Conservation (phyloP, 768 basidiomycete genomes). For the Naganishia vaughanmartiniae region DNA sequence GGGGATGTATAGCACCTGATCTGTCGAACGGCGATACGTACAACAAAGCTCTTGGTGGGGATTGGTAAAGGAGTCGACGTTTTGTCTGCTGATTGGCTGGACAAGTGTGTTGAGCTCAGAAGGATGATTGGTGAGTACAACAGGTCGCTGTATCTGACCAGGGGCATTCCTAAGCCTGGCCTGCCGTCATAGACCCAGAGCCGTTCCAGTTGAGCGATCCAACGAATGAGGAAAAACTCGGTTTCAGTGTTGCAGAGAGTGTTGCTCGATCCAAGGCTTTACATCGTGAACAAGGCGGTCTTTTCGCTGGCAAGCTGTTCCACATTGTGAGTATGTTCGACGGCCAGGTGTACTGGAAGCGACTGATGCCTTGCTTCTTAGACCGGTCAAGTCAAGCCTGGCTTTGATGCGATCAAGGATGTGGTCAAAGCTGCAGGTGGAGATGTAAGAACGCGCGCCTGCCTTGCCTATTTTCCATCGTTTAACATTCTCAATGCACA, state of each 20-base stretch:
- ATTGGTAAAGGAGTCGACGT: slow-evolving; percentile 65
- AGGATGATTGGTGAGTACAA: slow-evolving; percentile 63
- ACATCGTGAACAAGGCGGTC: slow-evolving; percentile 21
- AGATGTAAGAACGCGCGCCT: background rate
- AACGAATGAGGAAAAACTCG: slow-evolving; percentile 65
- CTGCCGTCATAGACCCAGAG: slow-evolving; percentile 59
- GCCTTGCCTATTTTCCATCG: background rate
- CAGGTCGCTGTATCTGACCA: background rate
- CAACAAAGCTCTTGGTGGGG: slow-evolving; percentile 83
- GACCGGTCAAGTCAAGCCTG: slow-evolving; percentile 17
- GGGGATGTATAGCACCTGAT: slow-evolving; percentile 60
- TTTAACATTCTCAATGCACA: background rate
- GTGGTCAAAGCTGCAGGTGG: slow-evolving; percentile 16
- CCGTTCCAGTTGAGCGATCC: slow-evolving; percentile 64
- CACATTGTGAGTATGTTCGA: slow-evolving; percentile 6
- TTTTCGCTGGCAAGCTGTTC: slow-evolving; percentile 24
- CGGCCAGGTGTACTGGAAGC: background rate
- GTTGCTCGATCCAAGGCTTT: slow-evolving; percentile 57
- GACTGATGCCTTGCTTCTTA: background rate
- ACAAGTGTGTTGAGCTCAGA: slow-evolving; percentile 60
- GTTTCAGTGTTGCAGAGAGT: slow-evolving; percentile 64
- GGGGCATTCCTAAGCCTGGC: background rate
- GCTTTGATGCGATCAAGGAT: slow-evolving; percentile 19
- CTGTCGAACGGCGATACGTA: slow-evolving; percentile 67
- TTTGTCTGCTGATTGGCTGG: slow-evolving; percentile 68